These are phyloP conservation scores for Metarhizium sp. DNA, from an alignment of 2,329 filamentous ascomycete genomes.

Conservation along the genomic window DNA sequence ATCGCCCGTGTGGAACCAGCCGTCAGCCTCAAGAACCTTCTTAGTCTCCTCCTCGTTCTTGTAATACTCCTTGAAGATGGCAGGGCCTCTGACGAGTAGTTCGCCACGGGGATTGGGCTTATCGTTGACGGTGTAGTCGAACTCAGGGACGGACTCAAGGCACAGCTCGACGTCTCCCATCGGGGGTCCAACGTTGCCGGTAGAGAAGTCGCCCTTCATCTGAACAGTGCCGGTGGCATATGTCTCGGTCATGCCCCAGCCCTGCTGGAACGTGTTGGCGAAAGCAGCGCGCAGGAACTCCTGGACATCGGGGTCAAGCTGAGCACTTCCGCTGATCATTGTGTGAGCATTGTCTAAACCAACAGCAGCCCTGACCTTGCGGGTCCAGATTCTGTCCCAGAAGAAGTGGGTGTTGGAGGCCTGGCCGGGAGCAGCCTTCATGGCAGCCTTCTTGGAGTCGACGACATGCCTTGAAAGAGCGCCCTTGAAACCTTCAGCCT, in stretches of 20 bases:
- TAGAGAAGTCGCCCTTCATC: slow-evolving; percentile 56
- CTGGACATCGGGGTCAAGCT: slow-evolving; percentile 80
- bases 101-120: slow-evolving; percentile 87
- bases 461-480: slow-evolving; percentile 73
- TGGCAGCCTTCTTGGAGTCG: slow-evolving; percentile 66
- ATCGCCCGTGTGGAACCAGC: slow-evolving; percentile 96
- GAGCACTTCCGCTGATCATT: slow-evolving; percentile 84
- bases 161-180: slow-evolving; percentile 63
- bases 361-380: slow-evolving; percentile 74
- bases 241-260: slow-evolving; percentile 89
- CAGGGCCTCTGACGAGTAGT: slow-evolving; percentile 71
- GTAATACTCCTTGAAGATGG: slow-evolving; percentile 79
- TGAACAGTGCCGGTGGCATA: slow-evolving; percentile 73
- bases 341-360: slow-evolving; percentile 64
- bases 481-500: slow-evolving; percentile 72
- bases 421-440: slow-evolving; percentile 61
- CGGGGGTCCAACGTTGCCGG: slow-evolving; percentile 75
- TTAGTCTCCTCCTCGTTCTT: slow-evolving; percentile 81
- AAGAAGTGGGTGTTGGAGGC: slow-evolving; percentile 72
- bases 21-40: slow-evolving; percentile 74
- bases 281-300: slow-evolving; percentile 81
- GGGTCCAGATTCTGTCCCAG: slow-evolving; percentile 83
- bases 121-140: slow-evolving; percentile 85
- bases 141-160: slow-evolving; percentile 79
- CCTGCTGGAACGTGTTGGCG: slow-evolving; percentile 70